These are phyloP conservation scores for Cryptococcus sp. DNA, from an alignment of 1,284 basidiomycete genomes.

Conservation along the genomic window DNA sequence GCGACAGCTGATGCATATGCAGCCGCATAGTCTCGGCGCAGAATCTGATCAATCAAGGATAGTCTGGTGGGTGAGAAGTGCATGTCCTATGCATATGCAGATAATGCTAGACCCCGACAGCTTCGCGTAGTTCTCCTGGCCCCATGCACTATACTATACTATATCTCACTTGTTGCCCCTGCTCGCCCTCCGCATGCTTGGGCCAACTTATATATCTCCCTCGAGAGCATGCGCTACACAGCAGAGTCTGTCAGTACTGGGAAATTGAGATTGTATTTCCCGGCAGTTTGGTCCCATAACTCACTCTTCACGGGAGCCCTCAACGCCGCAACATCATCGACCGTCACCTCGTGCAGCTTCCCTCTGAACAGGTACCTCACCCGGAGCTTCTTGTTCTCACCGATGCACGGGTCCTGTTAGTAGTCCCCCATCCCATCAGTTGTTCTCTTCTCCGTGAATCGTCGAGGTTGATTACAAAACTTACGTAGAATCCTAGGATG, in stretches of 20 bases:
- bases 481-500: constrained; percentile 47
- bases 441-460: neutral
- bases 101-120: neutral
- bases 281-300: constrained; percentile 3
- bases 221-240: too few species aligned
- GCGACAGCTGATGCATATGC: too few species aligned
- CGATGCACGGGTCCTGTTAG: constrained; percentile 49
- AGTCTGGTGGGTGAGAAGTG: too few species aligned
- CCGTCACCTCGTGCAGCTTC: constrained; percentile 67
- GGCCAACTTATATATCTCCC: neutral
- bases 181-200: neutral
- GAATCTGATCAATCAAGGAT: too few species aligned
- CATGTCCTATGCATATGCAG: too few species aligned
- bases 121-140: neutral
- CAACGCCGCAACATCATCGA: constrained; percentile 66
- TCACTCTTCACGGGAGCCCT: constrained; percentile 68
- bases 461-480: constrained; percentile 5
- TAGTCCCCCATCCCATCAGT: neutral
- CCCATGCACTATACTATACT: too few species aligned
- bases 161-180: neutral
- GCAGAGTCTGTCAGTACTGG: too few species aligned
- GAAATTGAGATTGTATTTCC: too few species aligned
- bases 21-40: too few species aligned
- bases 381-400: constrained; percentile 55
- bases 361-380: constrained; percentile 76